A percentile compares a stretch with the other conserved stretches of the same genome.
These are phyloP conservation scores for Meira miltonrushii DNA, from an alignment of 1,284 basidiomycete species.

Conservation along the genomic window DNA sequence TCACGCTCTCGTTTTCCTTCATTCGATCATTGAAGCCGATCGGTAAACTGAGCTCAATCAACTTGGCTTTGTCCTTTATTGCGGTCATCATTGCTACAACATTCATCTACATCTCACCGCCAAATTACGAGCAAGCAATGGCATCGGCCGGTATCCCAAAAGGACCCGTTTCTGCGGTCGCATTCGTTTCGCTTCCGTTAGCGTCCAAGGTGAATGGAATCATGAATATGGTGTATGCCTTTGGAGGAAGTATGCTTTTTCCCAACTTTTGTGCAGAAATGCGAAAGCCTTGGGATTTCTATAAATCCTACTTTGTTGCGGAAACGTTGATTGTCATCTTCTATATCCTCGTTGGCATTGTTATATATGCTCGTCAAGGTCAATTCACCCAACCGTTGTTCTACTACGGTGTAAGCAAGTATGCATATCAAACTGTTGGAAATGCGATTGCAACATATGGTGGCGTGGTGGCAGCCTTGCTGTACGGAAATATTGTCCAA, in stretches of 20 bases:
- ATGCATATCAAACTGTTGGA: slow-evolving; percentile 38
- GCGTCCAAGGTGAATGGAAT: slow-evolving; percentile 60
- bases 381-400: slow-evolving; percentile 61
- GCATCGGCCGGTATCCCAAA: slow-evolving; percentile 53
- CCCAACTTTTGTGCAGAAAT: slow-evolving; percentile 67
- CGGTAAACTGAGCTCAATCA: slow-evolving; percentile 20
- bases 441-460: slow-evolving; percentile 48
- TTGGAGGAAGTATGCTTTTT: slow-evolving; percentile 57
- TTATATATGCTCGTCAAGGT: slow-evolving; percentile 56
- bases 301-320: slow-evolving; percentile 63
- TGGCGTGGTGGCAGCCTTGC: slow-evolving; percentile 39
- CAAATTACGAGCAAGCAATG: slow-evolving; percentile 59
- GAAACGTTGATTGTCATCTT: slow-evolving; percentile 60
- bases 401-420: slow-evolving; percentile 58
- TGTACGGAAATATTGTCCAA: slow-evolving; percentile 45
- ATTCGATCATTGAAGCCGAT: slow-evolving; percentile 36
- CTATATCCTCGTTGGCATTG: slow-evolving; percentile 56
- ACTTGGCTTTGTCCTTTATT: slow-evolving; percentile 40
- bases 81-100: slow-evolving; percentile 59
- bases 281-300: slow-evolving; percentile 68
- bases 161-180: slow-evolving; percentile 56
- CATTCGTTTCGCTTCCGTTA: slow-evolving; percentile 56
- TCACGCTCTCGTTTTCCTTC: slow-evolving; percentile 27
- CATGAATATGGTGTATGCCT: slow-evolving; percentile 61
- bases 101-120: slow-evolving; percentile 57